A percentile compares a stretch with the other conserved stretches of the same genome.
These are phyloP conservation scores for Geotrichum restrictum DNA, from an alignment of 1,139 yeast genomes.

Conservation along the genomic window DNA sequence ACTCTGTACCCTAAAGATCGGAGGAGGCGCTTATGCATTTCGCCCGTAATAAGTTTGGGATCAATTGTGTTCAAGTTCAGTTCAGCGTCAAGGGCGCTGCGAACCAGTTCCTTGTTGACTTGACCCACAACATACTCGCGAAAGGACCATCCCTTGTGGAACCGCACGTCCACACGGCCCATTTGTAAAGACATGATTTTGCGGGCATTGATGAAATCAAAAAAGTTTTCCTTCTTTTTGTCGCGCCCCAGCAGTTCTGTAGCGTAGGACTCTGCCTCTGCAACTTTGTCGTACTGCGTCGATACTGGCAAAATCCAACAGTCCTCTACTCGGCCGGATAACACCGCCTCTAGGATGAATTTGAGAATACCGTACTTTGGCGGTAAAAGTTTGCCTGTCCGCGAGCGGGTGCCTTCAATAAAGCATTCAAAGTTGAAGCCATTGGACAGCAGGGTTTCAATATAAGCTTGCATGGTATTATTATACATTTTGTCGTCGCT, in stretches of 20 bases:
- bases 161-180: constrained; percentile 44
- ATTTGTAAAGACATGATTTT: constrained; percentile 38
- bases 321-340: constrained; percentile 46
- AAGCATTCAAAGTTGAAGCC: constrained; percentile 60
- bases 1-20: constrained; percentile 43
- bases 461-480: constrained; percentile 50
- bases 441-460: constrained; percentile 50
- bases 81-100: constrained; percentile 12
- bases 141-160: constrained; percentile 44
- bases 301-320: constrained; percentile 54
- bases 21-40: constrained; percentile 32
- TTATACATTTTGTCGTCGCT: constrained; percentile 55
- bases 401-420: constrained; percentile 63
- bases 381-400: constrained; percentile 60
- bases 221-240: constrained; percentile 44
- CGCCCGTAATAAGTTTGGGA: constrained; percentile 22
- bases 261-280: constrained; percentile 61
- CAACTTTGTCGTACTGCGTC: constrained; percentile 63
- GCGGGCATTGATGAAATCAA: constrained; percentile 39
- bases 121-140: constrained; percentile 37
- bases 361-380: constrained; percentile 66
- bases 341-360: constrained; percentile 48
- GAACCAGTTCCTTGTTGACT: constrained; percentile 29
- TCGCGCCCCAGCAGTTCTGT: constrained; percentile 59
- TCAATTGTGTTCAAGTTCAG: constrained; percentile 20